These are phyloP conservation scores for Marasmius oreades DNA, from an alignment of 1,284 basidiomycete genomes.

Conservation along the genomic window DNA sequence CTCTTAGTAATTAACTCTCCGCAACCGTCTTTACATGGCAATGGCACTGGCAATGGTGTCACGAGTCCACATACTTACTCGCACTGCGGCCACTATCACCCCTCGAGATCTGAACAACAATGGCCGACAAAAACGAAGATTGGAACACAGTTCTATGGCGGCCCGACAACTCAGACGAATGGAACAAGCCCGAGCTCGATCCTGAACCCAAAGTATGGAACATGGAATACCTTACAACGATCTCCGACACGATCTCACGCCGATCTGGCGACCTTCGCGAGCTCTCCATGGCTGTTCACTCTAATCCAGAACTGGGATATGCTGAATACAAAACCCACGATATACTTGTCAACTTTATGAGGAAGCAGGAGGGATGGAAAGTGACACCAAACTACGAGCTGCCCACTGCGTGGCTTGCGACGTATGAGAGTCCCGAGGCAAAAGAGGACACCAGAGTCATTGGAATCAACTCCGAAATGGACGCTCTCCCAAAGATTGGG, in stretches of 20 bases:
- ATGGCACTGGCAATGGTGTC: no score
- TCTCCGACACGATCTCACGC: constrained; percentile 52
- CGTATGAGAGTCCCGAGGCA: constrained; percentile 51
- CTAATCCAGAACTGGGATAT: constrained; percentile 60
- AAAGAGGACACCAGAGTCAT: constrained; percentile 43
- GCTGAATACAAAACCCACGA: constrained; percentile 56
- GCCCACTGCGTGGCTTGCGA: constrained; percentile 70
- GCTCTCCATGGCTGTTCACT: constrained; percentile 69
- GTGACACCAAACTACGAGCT: constrained; percentile 56
- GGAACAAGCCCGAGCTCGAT: neutral
- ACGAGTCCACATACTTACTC: no score
- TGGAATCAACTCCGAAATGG: constrained; percentile 69
- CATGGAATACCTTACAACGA: constrained; percentile 32
- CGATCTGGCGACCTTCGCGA: constrained; percentile 52
- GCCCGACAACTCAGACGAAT: neutral
- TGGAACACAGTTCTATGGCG: neutral
- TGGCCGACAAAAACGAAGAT: neutral
- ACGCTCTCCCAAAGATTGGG: constrained; percentile 53
- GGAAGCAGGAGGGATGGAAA: constrained; percentile 47
- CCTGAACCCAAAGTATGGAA: neutral
- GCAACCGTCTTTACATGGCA: no score
- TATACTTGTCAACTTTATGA: constrained; percentile 52
- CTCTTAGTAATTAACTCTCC: no score
- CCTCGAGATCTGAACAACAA: neutral
- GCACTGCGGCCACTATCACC: neutral